A percentile compares a stretch with the other conserved stretches of the same genome.
Conservation (phyloP, 2,329 filamentous ascomycete genomes). For the Alternaria sp. region DNA sequence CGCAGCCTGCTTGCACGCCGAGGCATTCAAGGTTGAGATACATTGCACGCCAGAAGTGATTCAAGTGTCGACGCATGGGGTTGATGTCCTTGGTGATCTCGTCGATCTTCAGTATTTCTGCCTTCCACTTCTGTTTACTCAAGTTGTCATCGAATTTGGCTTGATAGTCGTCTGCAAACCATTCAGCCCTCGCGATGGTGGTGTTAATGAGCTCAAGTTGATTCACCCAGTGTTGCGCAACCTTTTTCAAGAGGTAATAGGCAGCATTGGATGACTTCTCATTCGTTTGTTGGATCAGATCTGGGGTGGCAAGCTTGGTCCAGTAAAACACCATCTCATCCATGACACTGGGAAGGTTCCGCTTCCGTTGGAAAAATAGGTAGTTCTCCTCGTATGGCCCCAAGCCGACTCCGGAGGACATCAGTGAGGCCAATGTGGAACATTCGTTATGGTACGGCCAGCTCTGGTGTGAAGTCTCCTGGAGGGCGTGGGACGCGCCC, state of each 20-base stretch:
- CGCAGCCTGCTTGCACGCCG: not conserved
- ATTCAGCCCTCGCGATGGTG: conserved; percentile 8
- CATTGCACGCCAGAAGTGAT: conserved; percentile 22
- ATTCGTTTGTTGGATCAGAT: not conserved
- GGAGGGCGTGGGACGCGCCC: not conserved
- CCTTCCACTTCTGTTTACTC: conserved; percentile 16
- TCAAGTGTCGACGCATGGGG: conserved; percentile 22
- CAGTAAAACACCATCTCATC: not conserved
- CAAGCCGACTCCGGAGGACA: not conserved
- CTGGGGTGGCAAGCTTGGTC: not conserved
- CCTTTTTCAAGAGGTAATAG: conserved; percentile 1
- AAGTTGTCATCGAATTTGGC: conserved; percentile 14
- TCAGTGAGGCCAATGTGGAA: not conserved
- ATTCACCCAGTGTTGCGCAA: conserved; percentile 4
- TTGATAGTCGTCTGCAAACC: conserved; percentile 27
- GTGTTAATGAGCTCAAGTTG: conserved; percentile 6
- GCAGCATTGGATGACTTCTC: not conserved
- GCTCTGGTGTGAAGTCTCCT: not conserved
- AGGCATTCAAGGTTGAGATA: conserved; percentile 20
- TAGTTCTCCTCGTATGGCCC: not conserved
- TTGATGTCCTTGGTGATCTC: conserved; percentile 23
- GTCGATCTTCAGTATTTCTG: conserved; percentile 17
- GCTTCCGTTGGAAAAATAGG: not conserved
- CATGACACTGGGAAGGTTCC: not conserved
- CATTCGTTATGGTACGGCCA: not conserved